Base-by-base conservation (phyloP, 305 asterid genomes). In the Fraxinus xanthoxyloides region DNA sequence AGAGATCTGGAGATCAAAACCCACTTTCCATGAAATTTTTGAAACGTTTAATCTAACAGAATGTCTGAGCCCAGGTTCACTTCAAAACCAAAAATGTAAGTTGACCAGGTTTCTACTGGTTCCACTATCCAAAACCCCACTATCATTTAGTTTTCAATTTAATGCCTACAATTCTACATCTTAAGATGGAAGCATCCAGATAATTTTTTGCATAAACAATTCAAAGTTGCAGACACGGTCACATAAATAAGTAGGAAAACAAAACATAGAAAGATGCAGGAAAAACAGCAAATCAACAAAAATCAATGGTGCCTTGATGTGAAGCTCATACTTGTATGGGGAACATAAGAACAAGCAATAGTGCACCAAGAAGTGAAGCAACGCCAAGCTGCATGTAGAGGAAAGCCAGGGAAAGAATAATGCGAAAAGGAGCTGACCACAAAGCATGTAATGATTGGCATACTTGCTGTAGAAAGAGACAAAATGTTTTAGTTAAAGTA, bases 371-470 rank as follows among this genome's bases (percentile, higher is more conserved):
- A 88, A 95, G 95, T 78, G 99, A 87, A 80, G 99, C 95, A 38
- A 90, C 90, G 59, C 99, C 99, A 85, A 95, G 91, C 86, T 95
- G 95, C 91, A 87, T 91, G 90, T 93, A 95, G 79, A 95, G 98
- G 89, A 95, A 94, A 88, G 89, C 85, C 90, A 95, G 84, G 69
- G 99, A 90, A 79, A 93, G 78, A 67, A 87, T 48, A 74, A 95
- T 95, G 26, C 99, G 97, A 86, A 95, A 92, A 83, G 98, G 99
- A 82, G 99, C 97, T 75, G 99, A 95, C 99, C 99, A 95, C 86
- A 95, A 78, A 81, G 92, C 91, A 88, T 95, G 99, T 75, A 95
- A 95, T 73, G 95, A 95, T 83, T 93, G 97, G 88, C 98, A 90
- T 86, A 92, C 86, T 95, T 91, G 99, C 99, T 95, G 97, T 85